Evolutionary conservation across 257 asterid species (phyloP).

Genomic region (Solanum sparsipilum): DNA sequence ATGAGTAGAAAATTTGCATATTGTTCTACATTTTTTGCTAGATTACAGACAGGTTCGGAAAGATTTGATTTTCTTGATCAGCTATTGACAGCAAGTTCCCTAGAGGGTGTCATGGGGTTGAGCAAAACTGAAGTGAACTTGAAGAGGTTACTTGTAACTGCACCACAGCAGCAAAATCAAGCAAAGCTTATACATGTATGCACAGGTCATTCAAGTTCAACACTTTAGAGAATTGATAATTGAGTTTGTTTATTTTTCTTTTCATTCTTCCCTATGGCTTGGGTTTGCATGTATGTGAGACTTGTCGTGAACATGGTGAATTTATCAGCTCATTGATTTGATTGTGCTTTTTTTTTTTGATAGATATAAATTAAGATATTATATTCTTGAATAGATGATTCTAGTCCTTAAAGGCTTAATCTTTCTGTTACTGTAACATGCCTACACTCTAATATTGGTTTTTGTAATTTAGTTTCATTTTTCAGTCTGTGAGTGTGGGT

Average conservation of each 20-base stretch:
- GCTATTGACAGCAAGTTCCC: neutral
- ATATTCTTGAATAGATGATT: neutral
- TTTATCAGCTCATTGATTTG: neutral
- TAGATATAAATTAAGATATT: neutral
- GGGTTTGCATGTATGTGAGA: neutral
- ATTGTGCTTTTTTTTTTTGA: neutral
- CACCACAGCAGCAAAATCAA: slow-evolving; percentile 76
- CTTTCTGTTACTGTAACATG: neutral
- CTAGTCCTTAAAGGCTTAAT: neutral
- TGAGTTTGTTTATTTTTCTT: neutral
- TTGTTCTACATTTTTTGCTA: neutral
- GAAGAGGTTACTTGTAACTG: slow-evolving; percentile 68
- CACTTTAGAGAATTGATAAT: neutral
- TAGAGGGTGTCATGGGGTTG: slow-evolving; percentile 43
- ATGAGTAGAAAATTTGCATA: neutral
- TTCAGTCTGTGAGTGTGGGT: neutral
- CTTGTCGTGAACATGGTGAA: neutral
- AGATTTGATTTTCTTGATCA: neutral
- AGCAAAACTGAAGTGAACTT: slow-evolving; percentile 77
- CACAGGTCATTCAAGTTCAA: slow-evolving; percentile 5
- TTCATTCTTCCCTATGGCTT: neutral
- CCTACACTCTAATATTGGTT: neutral
- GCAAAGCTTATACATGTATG: slow-evolving; percentile 80
- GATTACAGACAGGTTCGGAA: neutral
- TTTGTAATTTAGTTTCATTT: neutral